Evolutionary conservation across 2,329 filamentous ascomycete genomes (phyloP).

Genomic region (Aspergillus sp.): DNA sequence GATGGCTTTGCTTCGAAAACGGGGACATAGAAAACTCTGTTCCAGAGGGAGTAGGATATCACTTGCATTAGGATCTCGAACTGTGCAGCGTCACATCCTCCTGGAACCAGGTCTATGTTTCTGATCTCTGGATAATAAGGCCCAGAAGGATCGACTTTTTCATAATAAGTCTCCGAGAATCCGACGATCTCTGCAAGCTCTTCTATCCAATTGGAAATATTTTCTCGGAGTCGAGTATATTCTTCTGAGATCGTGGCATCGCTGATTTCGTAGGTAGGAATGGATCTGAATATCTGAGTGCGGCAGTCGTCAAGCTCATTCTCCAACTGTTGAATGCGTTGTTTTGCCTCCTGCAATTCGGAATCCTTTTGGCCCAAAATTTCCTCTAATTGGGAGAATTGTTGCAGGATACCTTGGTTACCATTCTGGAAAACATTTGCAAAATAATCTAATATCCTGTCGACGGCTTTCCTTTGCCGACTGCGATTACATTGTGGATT

Average conservation of each 20-base stretch:
- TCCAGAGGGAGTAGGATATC: not conserved
- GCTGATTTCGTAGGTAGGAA: not conserved
- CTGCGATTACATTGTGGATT: too few relatives aligned
- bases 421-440: not conserved
- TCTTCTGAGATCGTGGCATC: slow-evolving; percentile 1
- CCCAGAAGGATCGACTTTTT: too few relatives aligned
- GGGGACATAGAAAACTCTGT: not conserved
- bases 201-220: slow-evolving; percentile 1
- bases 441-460: too few relatives aligned
- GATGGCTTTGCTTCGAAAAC: not conserved
- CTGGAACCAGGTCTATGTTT: too few relatives aligned
- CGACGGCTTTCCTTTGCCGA: too few relatives aligned
- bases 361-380: not conserved
- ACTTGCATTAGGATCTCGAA: not conserved
- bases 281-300: not conserved
- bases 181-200: slow-evolving; percentile 1
- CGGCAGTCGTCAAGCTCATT: not conserved
- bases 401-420: not conserved
- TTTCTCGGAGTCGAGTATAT: not conserved
- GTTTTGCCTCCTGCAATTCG: not conserved
- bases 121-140: too few relatives aligned
- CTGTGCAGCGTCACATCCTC: not conserved
- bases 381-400: not conserved
- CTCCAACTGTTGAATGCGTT: not conserved
- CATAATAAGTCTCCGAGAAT: too few relatives aligned